Evolutionary conservation across 1,284 basidiomycete genomes (phyloP).

Genomic region (Melanopsichium pennsylvanicum): DNA sequence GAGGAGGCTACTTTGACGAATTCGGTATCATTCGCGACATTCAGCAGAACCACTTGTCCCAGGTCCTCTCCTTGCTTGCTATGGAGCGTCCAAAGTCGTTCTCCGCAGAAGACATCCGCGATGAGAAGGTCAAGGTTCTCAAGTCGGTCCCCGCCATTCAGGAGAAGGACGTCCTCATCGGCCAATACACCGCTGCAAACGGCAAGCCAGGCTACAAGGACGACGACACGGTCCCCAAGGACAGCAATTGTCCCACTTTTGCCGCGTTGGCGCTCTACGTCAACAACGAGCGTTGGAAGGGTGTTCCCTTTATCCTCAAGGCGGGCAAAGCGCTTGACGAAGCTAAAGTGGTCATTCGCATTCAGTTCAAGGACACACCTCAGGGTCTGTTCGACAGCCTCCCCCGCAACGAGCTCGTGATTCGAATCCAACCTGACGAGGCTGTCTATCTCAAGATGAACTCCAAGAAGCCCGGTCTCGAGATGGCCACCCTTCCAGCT

Average conservation of each 20-base stretch:
- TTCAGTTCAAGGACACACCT: constrained; percentile 62
- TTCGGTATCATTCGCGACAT: constrained; percentile 67
- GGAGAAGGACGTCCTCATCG: constrained; percentile 64
- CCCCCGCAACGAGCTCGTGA: constrained; percentile 63
- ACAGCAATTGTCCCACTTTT: constrained; percentile 66
- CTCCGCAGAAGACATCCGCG: constrained; percentile 65
- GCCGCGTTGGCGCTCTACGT: constrained; percentile 63
- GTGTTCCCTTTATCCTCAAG: constrained; percentile 64
- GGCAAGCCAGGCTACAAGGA: constrained; percentile 67
- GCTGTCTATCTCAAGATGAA: constrained; percentile 63
- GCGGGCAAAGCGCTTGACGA: constrained; percentile 65
- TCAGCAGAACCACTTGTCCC: constrained; percentile 66
- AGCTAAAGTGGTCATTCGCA: constrained; percentile 63
- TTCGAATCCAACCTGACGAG: constrained; percentile 64
- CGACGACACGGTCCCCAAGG: constrained; percentile 67
- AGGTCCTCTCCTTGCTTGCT: constrained; percentile 65
- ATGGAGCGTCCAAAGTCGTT: constrained; percentile 66
- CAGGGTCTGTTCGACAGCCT: constrained; percentile 46
- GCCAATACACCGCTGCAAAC: constrained; percentile 64
- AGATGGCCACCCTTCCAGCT: constrained; percentile 49
- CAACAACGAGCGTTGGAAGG: constrained; percentile 63
- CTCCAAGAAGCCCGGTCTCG: constrained; percentile 61
- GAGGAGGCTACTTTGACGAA: constrained; percentile 67
- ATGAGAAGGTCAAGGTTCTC: constrained; percentile 66
- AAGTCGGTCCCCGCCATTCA: constrained; percentile 62